A percentile compares a stretch with the other conserved stretches of the same genome.
phyloP scores from a whole-genome alignment of 345 rosid species.

The Eucalyptus caleyi region DNA sequence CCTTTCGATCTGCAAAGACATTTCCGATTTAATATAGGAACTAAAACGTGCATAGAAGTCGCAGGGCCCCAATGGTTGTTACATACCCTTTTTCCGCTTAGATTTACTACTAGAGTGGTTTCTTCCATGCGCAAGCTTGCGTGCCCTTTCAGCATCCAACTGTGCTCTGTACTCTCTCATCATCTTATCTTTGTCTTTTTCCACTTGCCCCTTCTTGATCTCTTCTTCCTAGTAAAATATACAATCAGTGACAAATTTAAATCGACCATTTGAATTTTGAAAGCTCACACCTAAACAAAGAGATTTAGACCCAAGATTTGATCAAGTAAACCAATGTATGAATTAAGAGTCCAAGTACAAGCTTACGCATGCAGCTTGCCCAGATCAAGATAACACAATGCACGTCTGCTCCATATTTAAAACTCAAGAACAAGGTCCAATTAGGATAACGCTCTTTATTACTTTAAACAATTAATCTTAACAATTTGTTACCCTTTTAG shows the following conservation, averaged over 20 bases:
- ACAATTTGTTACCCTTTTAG: background rate
- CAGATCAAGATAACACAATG: background rate
- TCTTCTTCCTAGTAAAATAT: constrained; percentile 72
- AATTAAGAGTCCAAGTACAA: background rate
- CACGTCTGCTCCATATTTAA: background rate
- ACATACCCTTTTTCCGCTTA: constrained; percentile 37
- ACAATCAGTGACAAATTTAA: background rate
- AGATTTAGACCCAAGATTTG: background rate
- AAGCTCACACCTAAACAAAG: background rate
- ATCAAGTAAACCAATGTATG: background rate
- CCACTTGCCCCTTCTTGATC: constrained; percentile 70
- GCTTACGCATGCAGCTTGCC: background rate
- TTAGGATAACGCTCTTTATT: background rate
- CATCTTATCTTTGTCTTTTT: constrained; percentile 89
- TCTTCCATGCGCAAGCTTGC: constrained; percentile 85
- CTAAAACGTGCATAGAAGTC: background rate
- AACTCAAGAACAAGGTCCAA: background rate
- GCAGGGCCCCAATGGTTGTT: background rate
- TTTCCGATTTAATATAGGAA: background rate
- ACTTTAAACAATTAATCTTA: background rate
- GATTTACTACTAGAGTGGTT: constrained; percentile 66
- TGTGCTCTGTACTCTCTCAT: constrained; percentile 98
- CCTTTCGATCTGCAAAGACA: constrained; percentile 62
- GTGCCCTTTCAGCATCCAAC: constrained; percentile 92
- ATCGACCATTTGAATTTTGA: background rate